A percentile compares a stretch with the other conserved stretches of the same genome.
Conservation (phyloP, 1,284 basidiomycete genomes). For the Cutaneotrichosporon arboriforme region DNA sequence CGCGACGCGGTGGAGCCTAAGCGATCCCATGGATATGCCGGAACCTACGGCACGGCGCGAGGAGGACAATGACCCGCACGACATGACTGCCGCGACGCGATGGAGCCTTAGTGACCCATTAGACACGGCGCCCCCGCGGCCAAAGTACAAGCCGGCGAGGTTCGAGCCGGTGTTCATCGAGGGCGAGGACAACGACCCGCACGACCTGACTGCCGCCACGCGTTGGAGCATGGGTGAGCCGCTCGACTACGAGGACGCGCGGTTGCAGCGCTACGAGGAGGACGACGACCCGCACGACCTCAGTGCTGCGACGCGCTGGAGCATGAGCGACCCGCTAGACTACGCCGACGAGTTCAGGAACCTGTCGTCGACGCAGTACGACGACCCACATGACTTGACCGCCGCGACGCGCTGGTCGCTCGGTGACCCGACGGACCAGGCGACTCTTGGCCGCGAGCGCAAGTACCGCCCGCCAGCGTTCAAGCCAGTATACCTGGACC, state of each 20-base stretch:
- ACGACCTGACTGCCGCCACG: neutral
- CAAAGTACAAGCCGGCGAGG: neutral
- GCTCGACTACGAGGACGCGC: neutral
- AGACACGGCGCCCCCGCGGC: neutral
- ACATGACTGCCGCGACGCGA: neutral
- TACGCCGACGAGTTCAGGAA: neutral
- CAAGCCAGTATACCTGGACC: conserved; percentile 1
- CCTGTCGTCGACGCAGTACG: neutral
- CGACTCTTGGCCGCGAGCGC: neutral
- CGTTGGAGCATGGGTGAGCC: neutral
- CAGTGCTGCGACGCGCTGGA: neutral
- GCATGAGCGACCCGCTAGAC: conserved; percentile 4
- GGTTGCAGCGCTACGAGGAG: neutral
- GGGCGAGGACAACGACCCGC: neutral
- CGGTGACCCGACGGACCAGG: conserved; percentile 1
- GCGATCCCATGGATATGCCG: neutral
- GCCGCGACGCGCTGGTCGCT: neutral
- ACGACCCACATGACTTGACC: neutral
- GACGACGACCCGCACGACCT: conserved; percentile 4
- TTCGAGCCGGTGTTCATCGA: conserved; percentile 1
- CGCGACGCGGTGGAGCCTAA: neutral
- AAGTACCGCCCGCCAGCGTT: neutral
- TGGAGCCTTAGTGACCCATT: conserved; percentile 3
- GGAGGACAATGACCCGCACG: conserved; percentile 2
- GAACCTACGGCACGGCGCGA: too few relatives aligned